phyloP scores from a whole-genome alignment of 73 alveolate species.

The Tetrahymena elliotti region DNA sequence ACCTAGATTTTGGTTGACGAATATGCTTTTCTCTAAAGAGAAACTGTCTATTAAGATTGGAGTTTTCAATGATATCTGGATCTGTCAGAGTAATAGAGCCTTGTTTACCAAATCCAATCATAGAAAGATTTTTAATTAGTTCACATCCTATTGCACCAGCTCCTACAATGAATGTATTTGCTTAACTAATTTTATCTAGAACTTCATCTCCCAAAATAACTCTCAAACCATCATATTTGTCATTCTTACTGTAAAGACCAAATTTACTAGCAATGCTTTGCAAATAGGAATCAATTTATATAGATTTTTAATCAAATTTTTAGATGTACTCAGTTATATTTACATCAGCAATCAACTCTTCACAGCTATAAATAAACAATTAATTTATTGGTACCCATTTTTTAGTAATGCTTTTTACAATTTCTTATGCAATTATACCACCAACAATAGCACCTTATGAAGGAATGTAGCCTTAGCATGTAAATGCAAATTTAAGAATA shows the following conservation, averaged over 20 bases:
- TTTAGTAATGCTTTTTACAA: conserved; percentile 84
- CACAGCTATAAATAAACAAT: conserved; percentile 39
- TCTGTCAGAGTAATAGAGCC: conserved; percentile 67
- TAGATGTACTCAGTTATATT: neutral
- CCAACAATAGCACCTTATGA: conserved; percentile 90
- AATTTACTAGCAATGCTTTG: neutral
- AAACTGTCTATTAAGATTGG: conserved; percentile 88
- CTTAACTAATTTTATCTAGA: conserved; percentile 32
- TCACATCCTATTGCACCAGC: conserved; percentile 99
- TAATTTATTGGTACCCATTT: conserved; percentile 87
- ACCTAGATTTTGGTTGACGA: conserved; percentile 73
- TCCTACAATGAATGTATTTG: conserved; percentile 78
- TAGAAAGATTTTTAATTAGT: conserved; percentile 82
- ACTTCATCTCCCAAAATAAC: conserved; percentile 63
- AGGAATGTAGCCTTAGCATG: conserved; percentile 50
- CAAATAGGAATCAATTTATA: neutral
- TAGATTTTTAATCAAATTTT: neutral
- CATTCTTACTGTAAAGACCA: neutral
- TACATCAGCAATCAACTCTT: conserved; percentile 25
- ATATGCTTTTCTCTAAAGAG: conserved; percentile 93
- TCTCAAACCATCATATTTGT: conserved; percentile 61
- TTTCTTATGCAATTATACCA: conserved; percentile 89
- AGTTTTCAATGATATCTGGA: conserved; percentile 92
- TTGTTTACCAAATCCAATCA: conserved; percentile 80
- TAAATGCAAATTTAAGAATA: neutral